phyloP scores from a whole-genome alignment of 163 green algal genomes.

The Scenedesmus sp. region DNA sequence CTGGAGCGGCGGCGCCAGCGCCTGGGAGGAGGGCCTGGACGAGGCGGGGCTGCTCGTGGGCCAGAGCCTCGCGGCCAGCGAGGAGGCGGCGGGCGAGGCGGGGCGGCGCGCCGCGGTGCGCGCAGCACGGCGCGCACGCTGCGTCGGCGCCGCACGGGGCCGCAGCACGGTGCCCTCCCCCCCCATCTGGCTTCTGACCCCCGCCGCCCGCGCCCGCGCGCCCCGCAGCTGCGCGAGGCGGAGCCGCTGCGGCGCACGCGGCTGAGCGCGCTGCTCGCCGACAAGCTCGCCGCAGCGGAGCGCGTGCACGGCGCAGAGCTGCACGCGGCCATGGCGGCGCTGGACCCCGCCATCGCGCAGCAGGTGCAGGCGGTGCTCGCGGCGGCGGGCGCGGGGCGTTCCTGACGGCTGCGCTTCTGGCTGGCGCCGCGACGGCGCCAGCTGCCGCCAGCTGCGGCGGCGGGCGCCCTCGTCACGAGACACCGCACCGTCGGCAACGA shows the following conservation, averaged over 20 bases:
- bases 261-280: constrained; percentile 20
- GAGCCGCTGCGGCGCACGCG: constrained; percentile 31
- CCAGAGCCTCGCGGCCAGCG: constrained; percentile 7
- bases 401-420: no score
- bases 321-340: constrained; percentile 26
- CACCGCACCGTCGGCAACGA: no score
- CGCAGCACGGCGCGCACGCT: background rate
- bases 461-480: no score
- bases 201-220: background rate
- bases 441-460: no score
- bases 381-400: no score
- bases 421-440: no score
- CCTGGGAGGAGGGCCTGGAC: background rate
- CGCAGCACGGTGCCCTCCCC: background rate
- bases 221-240: constrained; percentile 13
- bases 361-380: constrained; percentile 40
- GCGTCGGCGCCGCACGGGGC: background rate
- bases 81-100: constrained; percentile 36
- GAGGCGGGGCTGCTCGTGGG: background rate
- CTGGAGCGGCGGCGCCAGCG: constrained; percentile 10
- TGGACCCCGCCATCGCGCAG: constrained; percentile 29
- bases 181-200: background rate
- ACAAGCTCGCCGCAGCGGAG: constrained; percentile 36
- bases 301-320: constrained; percentile 13
- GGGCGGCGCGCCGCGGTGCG: constrained; percentile 21